A percentile compares a stretch with the other conserved stretches of the same genome.
These are phyloP conservation scores for Chaetomium olivaceum DNA, from an alignment of 2,329 filamentous ascomycete species.

Conservation along the genomic window DNA sequence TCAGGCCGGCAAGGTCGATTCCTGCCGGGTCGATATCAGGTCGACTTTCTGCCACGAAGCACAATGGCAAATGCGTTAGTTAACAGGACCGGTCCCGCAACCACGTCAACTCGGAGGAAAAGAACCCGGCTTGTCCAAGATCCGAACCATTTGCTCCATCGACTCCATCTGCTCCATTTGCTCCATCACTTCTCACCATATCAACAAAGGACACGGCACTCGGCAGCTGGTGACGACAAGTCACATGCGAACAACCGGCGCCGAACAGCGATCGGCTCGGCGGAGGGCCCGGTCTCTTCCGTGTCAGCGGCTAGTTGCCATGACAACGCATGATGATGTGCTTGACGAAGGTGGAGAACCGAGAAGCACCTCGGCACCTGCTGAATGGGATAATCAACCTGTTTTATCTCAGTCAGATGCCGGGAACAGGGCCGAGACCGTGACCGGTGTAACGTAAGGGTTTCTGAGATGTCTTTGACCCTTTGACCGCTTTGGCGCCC, in stretches of 20 bases:
- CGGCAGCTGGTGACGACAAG: not conserved
- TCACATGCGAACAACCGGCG: conserved; percentile 27
- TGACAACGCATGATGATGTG: conserved; percentile 30
- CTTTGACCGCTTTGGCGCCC: not conserved
- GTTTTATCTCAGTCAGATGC: conserved; percentile 6
- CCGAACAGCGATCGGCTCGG: conserved; percentile 18
- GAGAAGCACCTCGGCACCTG: conserved; percentile 25
- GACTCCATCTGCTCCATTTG: too few species aligned
- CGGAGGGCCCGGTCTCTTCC: conserved; percentile 20
- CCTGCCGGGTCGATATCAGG: not conserved
- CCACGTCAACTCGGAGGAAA: not conserved
- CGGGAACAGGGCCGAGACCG: conserved; percentile 2
- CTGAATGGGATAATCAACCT: not conserved
- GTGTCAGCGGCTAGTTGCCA: conserved; percentile 26
- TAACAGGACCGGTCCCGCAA: not conserved
- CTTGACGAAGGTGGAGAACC: conserved; percentile 21
- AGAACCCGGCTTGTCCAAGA: not conserved
- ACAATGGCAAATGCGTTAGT: too few species aligned
- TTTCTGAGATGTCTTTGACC: not conserved
- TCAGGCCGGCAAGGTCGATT: not conserved
- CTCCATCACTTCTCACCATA: not conserved
- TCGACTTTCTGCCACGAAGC: too few species aligned
- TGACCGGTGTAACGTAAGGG: not conserved
- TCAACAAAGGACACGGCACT: not conserved
- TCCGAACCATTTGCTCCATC: not conserved